Conservation (phyloP, 139 green algal species). For the Haematococcus lacustris region DNA sequence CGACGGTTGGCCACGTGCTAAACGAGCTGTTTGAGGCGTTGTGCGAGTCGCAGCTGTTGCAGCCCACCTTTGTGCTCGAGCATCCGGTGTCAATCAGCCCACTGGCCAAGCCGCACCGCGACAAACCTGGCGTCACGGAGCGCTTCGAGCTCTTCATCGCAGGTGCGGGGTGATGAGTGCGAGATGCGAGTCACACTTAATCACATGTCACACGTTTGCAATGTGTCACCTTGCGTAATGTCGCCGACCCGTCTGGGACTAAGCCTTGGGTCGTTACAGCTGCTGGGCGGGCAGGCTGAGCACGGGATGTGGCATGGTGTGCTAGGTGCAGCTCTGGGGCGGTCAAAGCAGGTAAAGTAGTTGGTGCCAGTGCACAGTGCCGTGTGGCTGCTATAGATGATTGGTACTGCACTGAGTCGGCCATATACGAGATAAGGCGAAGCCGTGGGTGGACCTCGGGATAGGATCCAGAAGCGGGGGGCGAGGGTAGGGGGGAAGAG, state of each 20-base stretch:
- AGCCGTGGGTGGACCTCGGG: too few relatives aligned
- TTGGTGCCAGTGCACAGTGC: too few relatives aligned
- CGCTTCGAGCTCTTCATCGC: slow-evolving; percentile 97
- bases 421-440: too few relatives aligned
- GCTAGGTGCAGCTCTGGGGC: too few relatives aligned
- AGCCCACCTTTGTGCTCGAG: slow-evolving; percentile 96
- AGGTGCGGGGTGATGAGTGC: slow-evolving; percentile 33
- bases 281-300: too few relatives aligned
- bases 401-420: too few relatives aligned
- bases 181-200: background rate
- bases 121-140: slow-evolving; percentile 75
- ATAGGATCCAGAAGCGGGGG: too few relatives aligned
- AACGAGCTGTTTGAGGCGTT: slow-evolving; percentile 91
- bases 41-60: slow-evolving; percentile 61
- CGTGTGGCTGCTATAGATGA: too few relatives aligned
- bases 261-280: too few relatives aligned
- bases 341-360: too few relatives aligned
- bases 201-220: background rate
- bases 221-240: background rate
- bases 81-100: slow-evolving; percentile 91
- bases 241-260: background rate
- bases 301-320: too few relatives aligned
- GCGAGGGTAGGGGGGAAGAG: too few relatives aligned
- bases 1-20: slow-evolving; percentile 45
- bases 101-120: slow-evolving; percentile 89